These are phyloP conservation scores for Pelargonium citronellum DNA, from an alignment of 441 rosid species.

Conservation along the genomic window DNA sequence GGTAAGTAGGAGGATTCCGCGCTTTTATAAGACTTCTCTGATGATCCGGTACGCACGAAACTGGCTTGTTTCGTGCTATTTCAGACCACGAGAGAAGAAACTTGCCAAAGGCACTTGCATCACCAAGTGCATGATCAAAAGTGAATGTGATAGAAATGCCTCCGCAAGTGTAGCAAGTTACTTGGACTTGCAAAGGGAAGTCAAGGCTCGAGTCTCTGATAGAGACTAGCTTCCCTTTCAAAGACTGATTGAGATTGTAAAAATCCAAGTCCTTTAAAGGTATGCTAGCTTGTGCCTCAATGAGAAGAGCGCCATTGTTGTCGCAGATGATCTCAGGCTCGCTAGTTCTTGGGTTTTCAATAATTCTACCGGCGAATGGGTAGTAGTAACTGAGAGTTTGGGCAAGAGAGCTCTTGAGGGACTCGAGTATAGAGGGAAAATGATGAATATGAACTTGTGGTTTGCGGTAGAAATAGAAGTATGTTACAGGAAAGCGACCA, in stretches of 20 bases:
- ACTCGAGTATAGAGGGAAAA: constrained; percentile 27
- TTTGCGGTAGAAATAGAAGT: constrained; percentile 58
- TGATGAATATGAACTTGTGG: constrained; percentile 14
- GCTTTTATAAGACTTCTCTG: constrained; percentile 42
- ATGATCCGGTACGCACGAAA: constrained; percentile 63
- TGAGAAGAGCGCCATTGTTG: constrained; percentile 55
- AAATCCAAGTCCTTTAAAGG: constrained; percentile 49
- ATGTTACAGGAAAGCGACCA: constrained; percentile 73
- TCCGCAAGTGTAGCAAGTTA: constrained; percentile 51
- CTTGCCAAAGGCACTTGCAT: constrained; percentile 59
- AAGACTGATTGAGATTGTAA: constrained; percentile 40
- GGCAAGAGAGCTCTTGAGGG: constrained; percentile 51
- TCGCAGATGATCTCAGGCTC: constrained; percentile 68
- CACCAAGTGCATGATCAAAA: constrained; percentile 83
- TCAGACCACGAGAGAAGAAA: constrained; percentile 67
- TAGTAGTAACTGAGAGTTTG: constrained; percentile 45
- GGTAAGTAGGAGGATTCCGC: constrained; percentile 51
- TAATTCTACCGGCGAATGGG: constrained; percentile 70
- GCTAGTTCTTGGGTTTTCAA: constrained; percentile 30
- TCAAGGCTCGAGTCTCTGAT: constrained; percentile 24
- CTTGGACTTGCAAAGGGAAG: constrained; percentile 57
- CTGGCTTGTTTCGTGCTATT: constrained; percentile 43
- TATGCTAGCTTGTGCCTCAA: constrained; percentile 45
- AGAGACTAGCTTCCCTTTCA: constrained; percentile 49
- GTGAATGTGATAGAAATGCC: constrained; percentile 62